Evolutionary conservation across 768 basidiomycete genomes (phyloP), one percentile per base, ranked within the genome.

Genomic region (Phylloporus sp.): DNA sequence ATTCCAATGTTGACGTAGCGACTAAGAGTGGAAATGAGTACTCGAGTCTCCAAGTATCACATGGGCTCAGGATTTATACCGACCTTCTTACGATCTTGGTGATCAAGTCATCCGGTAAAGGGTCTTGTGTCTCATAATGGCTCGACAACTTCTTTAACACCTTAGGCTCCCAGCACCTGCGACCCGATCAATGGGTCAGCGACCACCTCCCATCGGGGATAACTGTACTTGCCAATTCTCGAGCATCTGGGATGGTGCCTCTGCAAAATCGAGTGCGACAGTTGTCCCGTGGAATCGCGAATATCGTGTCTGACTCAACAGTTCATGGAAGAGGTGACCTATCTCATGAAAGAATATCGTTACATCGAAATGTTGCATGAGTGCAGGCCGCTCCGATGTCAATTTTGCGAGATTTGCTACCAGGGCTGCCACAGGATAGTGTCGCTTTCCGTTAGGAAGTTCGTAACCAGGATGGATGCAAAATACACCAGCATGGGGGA

Each of bases 341-440:
- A 91, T 88, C 69, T 92, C 91, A 58, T 94, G 91, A 80, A 93
- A 91, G 72, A 93, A 91, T 0, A 90, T 94, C 12, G 90, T 89
- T 1, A 91, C 90, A 51, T 91, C 88, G 59, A 86, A 84, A 54
- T 92, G 89, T 16, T 80, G 74, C 89, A 95, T 88, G 32, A 92
- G 72, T 18, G 89, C 90, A 2, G 90, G 90, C 53, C 85, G 84
- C 7, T 85, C 82, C 2, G 84, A 80, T 2, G 89, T 91, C 4
- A 88, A 77, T 64, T 94, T 95, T 4, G 91, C 88, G 9, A 95
- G 79, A 66, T 93, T 94, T 34, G 92, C 91, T 7, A 94, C 92
- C 91, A 94, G 93, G 5, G 86, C 86, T 1, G 85, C 69, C 45
- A 90, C 67, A 2, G 91, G 91, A 65, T 90, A 91, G 63, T 75